Evolutionary conservation across 1,284 basidiomycete species (phyloP).

Genomic region (Anthracocystis setariae): DNA sequence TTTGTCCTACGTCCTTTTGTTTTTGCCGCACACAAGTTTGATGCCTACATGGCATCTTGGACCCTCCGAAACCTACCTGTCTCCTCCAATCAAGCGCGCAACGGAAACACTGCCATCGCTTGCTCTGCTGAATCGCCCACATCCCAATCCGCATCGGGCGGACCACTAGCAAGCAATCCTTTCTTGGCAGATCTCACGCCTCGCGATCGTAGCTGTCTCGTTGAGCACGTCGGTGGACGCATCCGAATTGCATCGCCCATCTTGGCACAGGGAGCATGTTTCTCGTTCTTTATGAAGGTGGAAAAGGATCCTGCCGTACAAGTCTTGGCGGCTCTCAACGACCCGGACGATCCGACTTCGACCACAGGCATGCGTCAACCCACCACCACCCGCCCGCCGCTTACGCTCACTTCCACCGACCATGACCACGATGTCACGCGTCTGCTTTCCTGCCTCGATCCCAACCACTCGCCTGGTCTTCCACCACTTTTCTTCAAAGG

Average conservation of each 20-base stretch:
- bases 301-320: slow-evolving; percentile 66
- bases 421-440: slow-evolving; percentile 58
- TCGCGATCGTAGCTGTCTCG: slow-evolving; percentile 62
- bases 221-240: slow-evolving; percentile 68
- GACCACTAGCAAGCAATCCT: slow-evolving; percentile 52
- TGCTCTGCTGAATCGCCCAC: neutral
- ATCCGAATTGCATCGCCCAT: slow-evolving; percentile 63
- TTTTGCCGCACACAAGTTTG: slow-evolving; percentile 72
- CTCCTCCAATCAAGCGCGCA: neutral
- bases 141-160: neutral
- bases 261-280: slow-evolving; percentile 66
- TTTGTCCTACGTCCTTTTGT: slow-evolving; percentile 72
- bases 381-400: slow-evolving; percentile 28
- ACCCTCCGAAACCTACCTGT: slow-evolving; percentile 58
- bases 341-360: slow-evolving; percentile 22
- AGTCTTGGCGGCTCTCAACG: slow-evolving; percentile 36
- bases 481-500: slow-evolving; percentile 69
- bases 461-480: slow-evolving; percentile 68
- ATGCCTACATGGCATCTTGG: slow-evolving; percentile 71
- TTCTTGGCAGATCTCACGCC: slow-evolving; percentile 70
- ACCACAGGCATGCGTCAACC: slow-evolving; percentile 27
- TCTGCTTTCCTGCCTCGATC: slow-evolving; percentile 62
- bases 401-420: slow-evolving; percentile 45
- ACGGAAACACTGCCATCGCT: neutral
- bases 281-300: slow-evolving; percentile 68